A percentile compares a stretch with the other conserved stretches of the same genome.
Evolutionary conservation across 768 basidiomycete species (phyloP).

Genomic region (Phylloporus rhodoxanthus): DNA sequence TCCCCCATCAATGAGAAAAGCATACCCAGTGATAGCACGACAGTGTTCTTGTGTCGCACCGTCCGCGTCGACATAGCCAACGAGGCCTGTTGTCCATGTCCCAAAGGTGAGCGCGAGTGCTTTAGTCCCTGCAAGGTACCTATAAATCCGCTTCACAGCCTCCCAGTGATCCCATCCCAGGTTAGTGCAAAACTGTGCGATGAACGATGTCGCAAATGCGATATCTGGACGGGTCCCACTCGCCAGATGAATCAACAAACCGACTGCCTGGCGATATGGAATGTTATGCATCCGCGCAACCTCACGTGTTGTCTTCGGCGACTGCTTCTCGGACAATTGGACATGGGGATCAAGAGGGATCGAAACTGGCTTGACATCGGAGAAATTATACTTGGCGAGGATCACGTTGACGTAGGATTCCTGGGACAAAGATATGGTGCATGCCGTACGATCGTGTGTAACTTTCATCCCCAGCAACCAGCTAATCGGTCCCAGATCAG

Average conservation of each 20-base stretch:
- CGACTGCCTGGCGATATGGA: neutral
- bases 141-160: constrained; percentile 4
- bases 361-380: neutral
- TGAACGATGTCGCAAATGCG: neutral
- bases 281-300: neutral
- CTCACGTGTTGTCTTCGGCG: neutral
- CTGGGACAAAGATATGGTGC: neutral
- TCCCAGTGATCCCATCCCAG: neutral
- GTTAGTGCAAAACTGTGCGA: neutral
- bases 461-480: constrained; percentile 6
- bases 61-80: neutral
- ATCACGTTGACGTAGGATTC: neutral
- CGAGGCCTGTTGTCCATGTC: neutral
- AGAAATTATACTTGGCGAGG: neutral
- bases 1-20: constrained; percentile 1
- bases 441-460: neutral
- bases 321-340: too few relatives aligned
- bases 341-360: neutral
- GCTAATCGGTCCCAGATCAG: neutral
- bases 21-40: neutral
- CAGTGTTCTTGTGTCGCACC: constrained; percentile 3
- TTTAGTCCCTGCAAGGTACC: constrained; percentile 11
- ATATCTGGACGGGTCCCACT: neutral
- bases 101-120: neutral
- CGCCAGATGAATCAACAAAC: neutral